Percentiles rank a stretch among this genome's conserved stretches.
phyloP scores from a whole-genome alignment of 2,329 filamentous ascomycete genomes.

The Aspergillus sergii region DNA sequence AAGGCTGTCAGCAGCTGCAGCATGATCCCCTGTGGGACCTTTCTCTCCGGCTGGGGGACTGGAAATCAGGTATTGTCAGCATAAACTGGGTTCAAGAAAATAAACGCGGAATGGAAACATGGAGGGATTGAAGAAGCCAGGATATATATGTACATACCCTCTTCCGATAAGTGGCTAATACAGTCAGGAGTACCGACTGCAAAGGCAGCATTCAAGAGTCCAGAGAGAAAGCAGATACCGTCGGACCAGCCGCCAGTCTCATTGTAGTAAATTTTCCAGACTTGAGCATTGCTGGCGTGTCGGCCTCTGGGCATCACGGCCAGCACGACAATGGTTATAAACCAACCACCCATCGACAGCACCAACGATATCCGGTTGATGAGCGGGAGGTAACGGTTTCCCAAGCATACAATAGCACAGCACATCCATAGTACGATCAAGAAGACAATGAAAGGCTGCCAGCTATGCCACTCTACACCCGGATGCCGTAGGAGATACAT shows the following conservation, averaged over 20 bases:
- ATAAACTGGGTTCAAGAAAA: neutral
- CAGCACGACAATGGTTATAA: conserved; percentile 52
- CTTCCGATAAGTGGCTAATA: conserved; percentile 64
- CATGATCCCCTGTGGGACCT: conserved; percentile 50
- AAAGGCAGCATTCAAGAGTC: conserved; percentile 67
- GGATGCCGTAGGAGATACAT: conserved; percentile 34
- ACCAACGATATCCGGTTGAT: conserved; percentile 59
- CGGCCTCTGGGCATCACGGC: conserved; percentile 49
- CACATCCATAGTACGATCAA: conserved; percentile 56
- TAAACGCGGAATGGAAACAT: neutral
- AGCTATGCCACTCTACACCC: conserved; percentile 27
- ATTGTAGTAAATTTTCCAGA: conserved; percentile 34
- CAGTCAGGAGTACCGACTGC: conserved; percentile 66
- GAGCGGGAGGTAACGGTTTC: conserved; percentile 51
- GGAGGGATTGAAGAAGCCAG: neutral
- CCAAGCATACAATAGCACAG: conserved; percentile 54
- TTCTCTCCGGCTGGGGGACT: conserved; percentile 33
- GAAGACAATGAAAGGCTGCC: conserved; percentile 37
- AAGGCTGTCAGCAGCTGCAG: conserved; percentile 50
- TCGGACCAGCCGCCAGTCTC: conserved; percentile 35
- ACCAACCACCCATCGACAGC: conserved; percentile 53
- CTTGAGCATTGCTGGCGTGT: conserved; percentile 28
- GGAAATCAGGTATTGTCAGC: neutral
- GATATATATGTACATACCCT: conserved; percentile 34
- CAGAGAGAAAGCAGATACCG: conserved; percentile 54